These are phyloP conservation scores for Diaporthe ilicicola DNA, from an alignment of 2,329 filamentous ascomycete genomes.

Conservation along the genomic window DNA sequence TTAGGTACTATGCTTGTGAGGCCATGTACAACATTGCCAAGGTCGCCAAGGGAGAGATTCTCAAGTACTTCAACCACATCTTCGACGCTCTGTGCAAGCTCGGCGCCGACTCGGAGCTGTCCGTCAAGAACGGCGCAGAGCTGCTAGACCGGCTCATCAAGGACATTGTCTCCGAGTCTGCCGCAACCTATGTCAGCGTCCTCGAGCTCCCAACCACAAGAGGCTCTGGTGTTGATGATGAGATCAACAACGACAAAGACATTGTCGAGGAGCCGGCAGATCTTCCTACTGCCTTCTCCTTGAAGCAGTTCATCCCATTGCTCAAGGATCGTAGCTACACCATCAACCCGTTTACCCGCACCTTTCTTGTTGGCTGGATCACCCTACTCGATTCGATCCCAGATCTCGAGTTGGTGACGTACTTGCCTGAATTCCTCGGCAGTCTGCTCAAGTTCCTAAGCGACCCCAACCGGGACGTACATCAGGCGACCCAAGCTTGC, in stretches of 20 bases:
- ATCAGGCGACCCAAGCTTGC: constrained; percentile 87
- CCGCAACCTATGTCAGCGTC: constrained; percentile 92
- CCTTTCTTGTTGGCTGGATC: constrained; percentile 96
- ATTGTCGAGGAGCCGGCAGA: constrained; percentile 52
- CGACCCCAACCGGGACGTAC: constrained; percentile 92
- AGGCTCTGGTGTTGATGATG: constrained; percentile 54
- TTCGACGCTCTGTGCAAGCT: constrained; percentile 99
- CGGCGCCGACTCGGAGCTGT: constrained; percentile 93
- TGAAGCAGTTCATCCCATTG: constrained; percentile 89
- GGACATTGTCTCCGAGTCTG: constrained; percentile 94
- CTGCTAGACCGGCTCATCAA: constrained; percentile 93
- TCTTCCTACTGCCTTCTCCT: constrained; percentile 87
- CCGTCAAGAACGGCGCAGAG: constrained; percentile 97
- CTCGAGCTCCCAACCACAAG: constrained; percentile 65
- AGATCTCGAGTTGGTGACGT: constrained; percentile 92
- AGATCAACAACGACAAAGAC: constrained; percentile 57
- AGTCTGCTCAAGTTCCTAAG: constrained; percentile 92
- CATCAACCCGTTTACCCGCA: constrained; percentile 92
- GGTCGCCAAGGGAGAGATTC: constrained; percentile 95
- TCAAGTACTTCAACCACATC: constrained; percentile 98
- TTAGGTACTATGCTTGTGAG: constrained; percentile 98
- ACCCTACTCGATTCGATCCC: constrained; percentile 95
- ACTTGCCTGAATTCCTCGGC: constrained; percentile 88
- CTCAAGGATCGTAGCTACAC: constrained; percentile 95
- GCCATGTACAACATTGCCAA: constrained; percentile 99